Evolutionary conservation across 2,329 filamentous ascomycete genomes (phyloP).

Genomic region (Hypoxylon sp.): DNA sequence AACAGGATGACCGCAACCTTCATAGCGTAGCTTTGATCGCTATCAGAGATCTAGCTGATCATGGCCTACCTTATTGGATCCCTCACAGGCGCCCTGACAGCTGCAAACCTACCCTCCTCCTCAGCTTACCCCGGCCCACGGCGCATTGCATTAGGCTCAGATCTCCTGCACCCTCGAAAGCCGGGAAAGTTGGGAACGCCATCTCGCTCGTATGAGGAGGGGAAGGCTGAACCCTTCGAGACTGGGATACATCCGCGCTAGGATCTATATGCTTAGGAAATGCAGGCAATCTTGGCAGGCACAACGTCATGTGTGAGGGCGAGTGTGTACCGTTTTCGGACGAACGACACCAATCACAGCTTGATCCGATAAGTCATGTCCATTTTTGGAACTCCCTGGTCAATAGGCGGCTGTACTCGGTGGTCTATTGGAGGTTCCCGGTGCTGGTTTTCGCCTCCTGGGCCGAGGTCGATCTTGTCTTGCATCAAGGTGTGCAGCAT

Average conservation of each 20-base stretch:
- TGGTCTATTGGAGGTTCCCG: constrained; percentile 22
- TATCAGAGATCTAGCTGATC: constrained; percentile 25
- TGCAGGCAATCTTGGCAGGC: constrained; percentile 31
- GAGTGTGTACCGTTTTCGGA: constrained; percentile 34
- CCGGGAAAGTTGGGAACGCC: constrained; percentile 26
- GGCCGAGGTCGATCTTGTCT: constrained; percentile 11
- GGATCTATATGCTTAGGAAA: constrained; percentile 35
- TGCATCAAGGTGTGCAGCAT: constrained; percentile 20
- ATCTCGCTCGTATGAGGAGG: constrained; percentile 25
- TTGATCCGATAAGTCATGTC: constrained; percentile 24
- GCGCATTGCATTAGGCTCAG: constrained; percentile 37
- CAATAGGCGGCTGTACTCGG: constrained; percentile 21
- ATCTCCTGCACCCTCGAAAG: constrained; percentile 32
- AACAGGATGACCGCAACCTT: constrained; percentile 6
- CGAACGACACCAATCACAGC: constrained; percentile 34
- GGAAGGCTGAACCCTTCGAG: constrained; percentile 24
- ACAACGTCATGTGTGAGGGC: constrained; percentile 35
- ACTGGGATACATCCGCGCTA: constrained; percentile 30
- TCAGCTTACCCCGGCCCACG: constrained; percentile 33
- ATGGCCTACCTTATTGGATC: constrained; percentile 28
- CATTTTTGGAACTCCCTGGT: constrained; percentile 30
- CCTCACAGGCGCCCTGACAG: constrained; percentile 32
- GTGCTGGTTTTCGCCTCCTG: constrained; percentile 14
- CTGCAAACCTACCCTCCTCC: constrained; percentile 33
- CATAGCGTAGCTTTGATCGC: constrained; percentile 20